These are phyloP conservation scores for Reticulascus tulasneorum DNA, from an alignment of 2,329 filamentous ascomycete species.

Conservation along the genomic window DNA sequence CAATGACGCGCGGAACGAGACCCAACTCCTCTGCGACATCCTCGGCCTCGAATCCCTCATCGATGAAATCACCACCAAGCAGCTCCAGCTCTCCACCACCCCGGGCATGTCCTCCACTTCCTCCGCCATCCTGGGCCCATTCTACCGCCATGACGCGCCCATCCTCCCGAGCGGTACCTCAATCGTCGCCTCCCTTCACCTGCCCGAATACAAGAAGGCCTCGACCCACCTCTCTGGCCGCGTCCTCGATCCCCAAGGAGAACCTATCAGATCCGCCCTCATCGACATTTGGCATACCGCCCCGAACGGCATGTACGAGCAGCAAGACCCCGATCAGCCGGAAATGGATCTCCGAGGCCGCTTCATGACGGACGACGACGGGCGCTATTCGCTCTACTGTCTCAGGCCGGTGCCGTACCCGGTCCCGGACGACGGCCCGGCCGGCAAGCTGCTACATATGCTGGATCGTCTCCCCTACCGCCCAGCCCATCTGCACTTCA, in stretches of 20 bases:
- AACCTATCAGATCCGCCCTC: constrained; percentile 50
- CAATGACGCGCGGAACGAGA: constrained; percentile 61
- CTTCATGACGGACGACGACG: constrained; percentile 63
- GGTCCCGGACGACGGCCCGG: constrained; percentile 26
- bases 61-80: constrained; percentile 61
- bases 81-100: constrained; percentile 36
- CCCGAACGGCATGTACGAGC: constrained; percentile 62
- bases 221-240: constrained; percentile 54
- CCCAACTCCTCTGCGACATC: constrained; percentile 63
- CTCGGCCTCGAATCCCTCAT: constrained; percentile 62
- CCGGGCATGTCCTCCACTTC: constrained; percentile 52
- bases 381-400: constrained; percentile 60
- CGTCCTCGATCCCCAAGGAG: constrained; percentile 49
- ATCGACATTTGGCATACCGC: constrained; percentile 64
- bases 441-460: constrained; percentile 22
- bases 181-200: constrained; percentile 40
- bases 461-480: constrained; percentile 27
- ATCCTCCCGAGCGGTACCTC: constrained; percentile 52
- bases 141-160: constrained; percentile 63
- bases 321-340: constrained; percentile 66
- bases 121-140: constrained; percentile 65
- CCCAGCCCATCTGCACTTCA: constrained; percentile 29
- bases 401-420: constrained; percentile 56
- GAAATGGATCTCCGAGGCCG: constrained; percentile 73
- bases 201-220: constrained; percentile 34